Percentiles rank a stretch among this genome's conserved stretches.
Conservation (phyloP, 352 stramenopile genomes). For the Phytophthora cryptogea region DNA sequence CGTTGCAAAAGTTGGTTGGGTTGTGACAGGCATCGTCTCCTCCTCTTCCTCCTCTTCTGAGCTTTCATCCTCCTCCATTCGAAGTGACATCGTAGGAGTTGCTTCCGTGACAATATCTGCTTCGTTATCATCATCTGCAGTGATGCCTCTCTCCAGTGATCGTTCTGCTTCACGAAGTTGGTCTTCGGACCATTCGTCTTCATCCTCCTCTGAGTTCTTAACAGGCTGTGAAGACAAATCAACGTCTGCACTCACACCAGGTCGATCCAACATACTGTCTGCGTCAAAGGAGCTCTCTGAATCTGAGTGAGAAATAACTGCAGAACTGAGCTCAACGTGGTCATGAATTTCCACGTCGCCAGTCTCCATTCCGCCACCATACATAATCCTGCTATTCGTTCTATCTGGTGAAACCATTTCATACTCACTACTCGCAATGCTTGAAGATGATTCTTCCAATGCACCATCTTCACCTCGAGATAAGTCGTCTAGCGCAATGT, state of each 20-base stretch:
- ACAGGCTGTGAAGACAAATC: constrained; percentile 1
- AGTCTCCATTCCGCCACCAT: not conserved
- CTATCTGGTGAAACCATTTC: not conserved
- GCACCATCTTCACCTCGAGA: not conserved
- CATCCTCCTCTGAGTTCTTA: constrained; percentile 12
- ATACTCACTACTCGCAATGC: not conserved
- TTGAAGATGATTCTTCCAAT: constrained; percentile 12
- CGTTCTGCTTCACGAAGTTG: constrained; percentile 23
- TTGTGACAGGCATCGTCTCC: constrained; percentile 19
- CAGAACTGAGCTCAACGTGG: not conserved
- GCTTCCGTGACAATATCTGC: not conserved
- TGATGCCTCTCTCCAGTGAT: not conserved
- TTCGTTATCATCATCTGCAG: not conserved
- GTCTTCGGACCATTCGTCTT: constrained; percentile 25
- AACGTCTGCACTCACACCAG: not conserved
- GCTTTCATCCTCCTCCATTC: constrained; percentile 6
- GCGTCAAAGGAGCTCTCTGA: constrained; percentile 23
- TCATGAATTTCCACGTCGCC: constrained; percentile 8
- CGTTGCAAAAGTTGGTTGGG: constrained; percentile 1
- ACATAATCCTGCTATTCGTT: not conserved
- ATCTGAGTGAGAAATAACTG: constrained; percentile 1
- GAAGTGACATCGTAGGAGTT: not conserved
- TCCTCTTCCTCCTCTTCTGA: constrained; percentile 24
- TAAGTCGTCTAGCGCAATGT: not conserved
- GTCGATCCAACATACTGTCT: constrained; percentile 5